Evolutionary conservation across 192 early-diverging fungal genomes (phyloP), one percentile per base, ranked within the genome.

Genomic region (Backusella sp.): DNA sequence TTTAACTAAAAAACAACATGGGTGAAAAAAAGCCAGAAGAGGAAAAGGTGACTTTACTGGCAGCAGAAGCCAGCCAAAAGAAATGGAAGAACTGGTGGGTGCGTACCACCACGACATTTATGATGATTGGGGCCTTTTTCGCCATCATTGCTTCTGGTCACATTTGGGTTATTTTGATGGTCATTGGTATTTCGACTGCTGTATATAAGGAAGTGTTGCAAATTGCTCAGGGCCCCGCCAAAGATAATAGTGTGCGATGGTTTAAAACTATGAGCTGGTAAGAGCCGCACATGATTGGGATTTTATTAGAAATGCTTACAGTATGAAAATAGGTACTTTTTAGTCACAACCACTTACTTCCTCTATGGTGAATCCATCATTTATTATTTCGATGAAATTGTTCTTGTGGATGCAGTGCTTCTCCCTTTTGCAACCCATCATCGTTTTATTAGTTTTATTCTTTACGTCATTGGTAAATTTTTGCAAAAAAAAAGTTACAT

Each of bases 351-450:
- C 39, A 94, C 95, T 79, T 98, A 96, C 83, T 98, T 93, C 75
- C 85, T 98, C 56, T 97, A 98, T 76, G 97, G 97, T 35, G 94
- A 96, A 84, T 93, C 93, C 70, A 85, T 96, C 70, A 95, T 97
- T 72, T 89, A 95, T 36, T 95, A 94, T 73, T 95, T 97, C 77
- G 90, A 94, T 83, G 88, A 91, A 69, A 84, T 88, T 66, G 88
- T 94, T 19, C 88, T 95, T 76, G 92, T 96, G 32, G 94, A 96
- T 75, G 92, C 92, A 6, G 92, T 95, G 67, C 76, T 96, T 70
- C 84, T 91, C 70, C 90, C 91, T 6, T 88, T 98, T 72, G 94
- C 95, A 59, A 93, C 92, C 4, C 94, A 98, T 83, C 97, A 98
- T 83, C 88, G 90, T 56, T 97, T 98, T 77, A 95, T 98, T 76